Percentiles rank a stretch among this genome's conserved stretches.
Evolutionary conservation across 495 filamentous ascomycete species (phyloP).

Genomic region (Parathielavia appendiculata): DNA sequence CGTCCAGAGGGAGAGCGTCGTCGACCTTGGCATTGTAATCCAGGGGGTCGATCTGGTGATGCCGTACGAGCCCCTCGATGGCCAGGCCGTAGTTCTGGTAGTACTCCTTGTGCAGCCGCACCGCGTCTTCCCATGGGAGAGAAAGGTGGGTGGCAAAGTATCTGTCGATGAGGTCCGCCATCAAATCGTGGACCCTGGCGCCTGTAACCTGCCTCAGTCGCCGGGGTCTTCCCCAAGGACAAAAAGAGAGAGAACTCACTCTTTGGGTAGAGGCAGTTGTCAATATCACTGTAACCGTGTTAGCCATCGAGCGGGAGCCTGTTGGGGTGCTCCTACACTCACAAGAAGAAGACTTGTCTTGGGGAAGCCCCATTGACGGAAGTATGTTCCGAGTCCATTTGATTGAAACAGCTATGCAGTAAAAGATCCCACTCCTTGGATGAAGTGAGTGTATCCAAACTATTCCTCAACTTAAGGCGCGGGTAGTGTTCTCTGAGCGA

Average conservation of each 20-base stretch:
- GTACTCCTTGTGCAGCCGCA: constrained; percentile 79
- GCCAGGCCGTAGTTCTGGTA: constrained; percentile 93
- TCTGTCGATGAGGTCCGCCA: constrained; percentile 68
- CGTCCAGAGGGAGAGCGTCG: constrained; percentile 86
- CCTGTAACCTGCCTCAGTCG: constrained; percentile 36
- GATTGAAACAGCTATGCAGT: not conserved
- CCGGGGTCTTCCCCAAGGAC: not conserved
- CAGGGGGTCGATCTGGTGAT: constrained; percentile 93
- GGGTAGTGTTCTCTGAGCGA: too few species aligned
- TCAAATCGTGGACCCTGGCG: constrained; percentile 66
- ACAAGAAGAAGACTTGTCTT: constrained; percentile 47
- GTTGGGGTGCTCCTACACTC: constrained; percentile 12
- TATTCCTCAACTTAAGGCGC: too few species aligned
- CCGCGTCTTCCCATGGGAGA: constrained; percentile 66
- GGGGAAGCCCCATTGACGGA: constrained; percentile 18
- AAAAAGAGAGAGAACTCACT: constrained; percentile 43
- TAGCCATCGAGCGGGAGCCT: not conserved
- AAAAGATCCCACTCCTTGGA: not conserved
- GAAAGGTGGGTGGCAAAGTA: constrained; percentile 79
- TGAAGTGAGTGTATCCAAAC: too few species aligned
- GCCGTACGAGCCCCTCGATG: constrained; percentile 87
- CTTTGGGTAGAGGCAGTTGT: constrained; percentile 82
- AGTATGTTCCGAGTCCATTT: constrained; percentile 6
- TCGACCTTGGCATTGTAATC: constrained; percentile 94
- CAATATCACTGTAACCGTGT: constrained; percentile 62